Evolutionary conservation across 805 yeast genomes (phyloP), one percentile per base, ranked within the genome.

Genomic region (Tetrapisispora phaffii): DNA sequence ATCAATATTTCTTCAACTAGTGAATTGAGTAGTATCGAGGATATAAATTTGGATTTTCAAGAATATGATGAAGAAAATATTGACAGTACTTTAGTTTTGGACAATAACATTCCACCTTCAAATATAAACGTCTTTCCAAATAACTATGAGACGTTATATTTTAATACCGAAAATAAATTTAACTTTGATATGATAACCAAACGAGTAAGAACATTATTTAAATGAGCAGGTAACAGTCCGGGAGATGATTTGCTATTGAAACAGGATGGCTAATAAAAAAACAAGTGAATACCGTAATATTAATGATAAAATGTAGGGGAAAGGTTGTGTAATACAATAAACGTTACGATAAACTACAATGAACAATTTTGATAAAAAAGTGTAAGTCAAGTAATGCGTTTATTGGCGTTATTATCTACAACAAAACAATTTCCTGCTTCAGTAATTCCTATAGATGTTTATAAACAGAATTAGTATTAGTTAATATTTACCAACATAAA

Each of bases 21-120:
- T 28, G 63, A 60, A 41, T 42, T 60, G 23, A 56, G 63, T 41
- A 58, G 62, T 37, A 51, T 58, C 1, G 65, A 60, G 42, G 58
- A 60, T 38, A 44, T 60, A 34, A 50, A 36, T 15, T 34, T 26
- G 5, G 41, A 34, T 6, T 12, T 6, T n/a, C n/a, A 19, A n/a
- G 31, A 34, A 20, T 34, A 42, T 4, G 24, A 24, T 5, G 39
- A 41, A 17, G 37, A 35, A 28, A 35, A 35, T 29, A 23, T 39
- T 4, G 42, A 35, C 15, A 16, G 23, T 24, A 35, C 44, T 1
- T 19, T 41, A 17, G 31, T 36, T 10, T 15, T 16, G 19, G 28
- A 28, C 21, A n/a, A 12, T 13, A 20, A 26, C 17, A 5, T 4
- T n/a, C 34, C 4, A 6, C 6, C n/a, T 32, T n/a, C 31, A 22